These are phyloP conservation scores for Aureobasidium leucospermi DNA, from an alignment of 2,329 filamentous ascomycete genomes.

Conservation along the genomic window DNA sequence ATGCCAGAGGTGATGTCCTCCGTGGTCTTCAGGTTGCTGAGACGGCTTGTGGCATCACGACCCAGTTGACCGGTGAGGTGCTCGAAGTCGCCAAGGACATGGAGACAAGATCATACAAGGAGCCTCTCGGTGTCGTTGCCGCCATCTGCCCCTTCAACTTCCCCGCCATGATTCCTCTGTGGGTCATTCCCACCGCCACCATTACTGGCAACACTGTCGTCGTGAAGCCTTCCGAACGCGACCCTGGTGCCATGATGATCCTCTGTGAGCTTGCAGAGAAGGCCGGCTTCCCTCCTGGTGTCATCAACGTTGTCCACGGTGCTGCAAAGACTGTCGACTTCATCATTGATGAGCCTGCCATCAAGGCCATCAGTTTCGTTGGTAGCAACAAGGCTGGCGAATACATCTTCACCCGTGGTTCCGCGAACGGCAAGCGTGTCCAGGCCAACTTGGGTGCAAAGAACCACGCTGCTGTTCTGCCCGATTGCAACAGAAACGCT, in stretches of 20 bases:
- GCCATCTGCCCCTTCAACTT: constrained; percentile 90
- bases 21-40: constrained; percentile 79
- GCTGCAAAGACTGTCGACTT: constrained; percentile 76
- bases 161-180: constrained; percentile 88
- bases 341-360: constrained; percentile 73
- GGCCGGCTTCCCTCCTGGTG: constrained; percentile 74
- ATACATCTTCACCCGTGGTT: constrained; percentile 73
- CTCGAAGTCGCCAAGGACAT: constrained; percentile 84
- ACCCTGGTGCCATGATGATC: constrained; percentile 79
- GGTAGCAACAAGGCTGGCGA: constrained; percentile 82
- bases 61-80: constrained; percentile 74
- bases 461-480: constrained; percentile 78
- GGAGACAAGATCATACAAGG: constrained; percentile 76
- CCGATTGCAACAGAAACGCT: constrained; percentile 86
- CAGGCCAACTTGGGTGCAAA: constrained; percentile 84
- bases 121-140: constrained; percentile 73
- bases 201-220: constrained; percentile 78
- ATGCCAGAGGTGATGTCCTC: constrained; percentile 74
- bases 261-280: constrained; percentile 71
- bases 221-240: constrained; percentile 79
- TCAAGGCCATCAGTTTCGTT: constrained; percentile 83
- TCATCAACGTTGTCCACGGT: constrained; percentile 77
- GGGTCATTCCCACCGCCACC: constrained; percentile 79
- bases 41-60: constrained; percentile 71
- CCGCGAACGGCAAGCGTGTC: constrained; percentile 79